Base-by-base conservation (phyloP, 345 rosid species). In the Eucalyptus erythrocorys region DNA sequence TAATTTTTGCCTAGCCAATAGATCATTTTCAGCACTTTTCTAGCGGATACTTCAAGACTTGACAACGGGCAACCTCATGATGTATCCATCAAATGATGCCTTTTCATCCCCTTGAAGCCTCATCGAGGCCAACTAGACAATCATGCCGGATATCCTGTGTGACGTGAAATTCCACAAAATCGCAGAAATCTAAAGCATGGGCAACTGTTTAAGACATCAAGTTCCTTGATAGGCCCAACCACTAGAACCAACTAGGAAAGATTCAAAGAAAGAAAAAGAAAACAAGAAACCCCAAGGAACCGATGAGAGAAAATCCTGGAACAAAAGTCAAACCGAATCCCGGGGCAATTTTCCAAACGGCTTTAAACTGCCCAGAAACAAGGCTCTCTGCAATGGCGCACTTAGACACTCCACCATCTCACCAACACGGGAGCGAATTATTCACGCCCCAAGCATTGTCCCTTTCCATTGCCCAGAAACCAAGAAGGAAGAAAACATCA, bases 321-420 rank as follows among this genome's bases (percentile, higher is more conserved):
- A 76, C 84, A 76, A 76, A 88, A 87, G 89, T 89, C 90, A 90
- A 90, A 84, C 89, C 76, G 57, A 89, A 88, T 21, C 48, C 84
- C 30, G 84, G 47, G 84, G 47, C 47, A 76, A 76, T 76, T 76
- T 76, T 76, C 47, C 84, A 76, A 40, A 40, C 47, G 47, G 84
- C 30, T 22, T 40, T 76, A 40, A 76, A 40, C 84, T 76, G 84
- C 84, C 84, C 24, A 51, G 57, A 40, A 40, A 40, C 84, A 76
- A 76, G 84, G 24, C 47, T 24, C 27, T 40, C 15, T 76, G 47
- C 84, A 76, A 76, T 76, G 84, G 84, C 84, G 30, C 43, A 40
- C 84, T 76, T 11, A 40, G 47, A 76, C 84, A 42, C 84, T 40
- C 47, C 47, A 22, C 47, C 47, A 22, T 76, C 82, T 40, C 82